Percentiles rank a stretch among this genome's conserved stretches.
phyloP scores from a whole-genome alignment of 2,329 filamentous ascomycete genomes.

The Eutypella sp. region DNA sequence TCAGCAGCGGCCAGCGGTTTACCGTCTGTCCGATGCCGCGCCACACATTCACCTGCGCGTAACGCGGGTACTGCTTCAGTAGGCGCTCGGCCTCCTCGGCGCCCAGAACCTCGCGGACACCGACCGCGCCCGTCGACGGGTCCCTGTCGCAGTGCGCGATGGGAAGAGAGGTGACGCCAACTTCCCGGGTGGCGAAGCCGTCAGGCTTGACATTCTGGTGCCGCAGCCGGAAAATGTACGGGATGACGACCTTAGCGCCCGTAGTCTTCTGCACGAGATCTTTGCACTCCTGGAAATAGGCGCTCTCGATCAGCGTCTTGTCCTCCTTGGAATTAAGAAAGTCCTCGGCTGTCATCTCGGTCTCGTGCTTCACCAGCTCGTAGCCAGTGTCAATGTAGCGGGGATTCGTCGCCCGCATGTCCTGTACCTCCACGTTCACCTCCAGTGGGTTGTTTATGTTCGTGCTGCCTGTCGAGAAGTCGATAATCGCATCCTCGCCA shows the following conservation, averaged over 20 bases:
- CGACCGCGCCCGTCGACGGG: conserved; percentile 18
- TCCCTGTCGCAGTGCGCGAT: conserved; percentile 24
- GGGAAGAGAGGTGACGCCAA: conserved; percentile 19
- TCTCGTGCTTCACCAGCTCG: conserved; percentile 21
- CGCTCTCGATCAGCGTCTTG: conserved; percentile 20
- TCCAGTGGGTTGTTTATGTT: conserved; percentile 21
- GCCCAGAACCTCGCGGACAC: conserved; percentile 19
- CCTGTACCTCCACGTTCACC: conserved; percentile 20
- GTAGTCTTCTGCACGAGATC: conserved; percentile 22
- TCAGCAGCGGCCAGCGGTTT: conserved; percentile 23
- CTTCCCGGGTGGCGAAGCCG: conserved; percentile 19
- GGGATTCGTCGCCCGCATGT: conserved; percentile 20
- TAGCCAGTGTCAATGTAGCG: conserved; percentile 19
- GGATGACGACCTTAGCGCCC: conserved; percentile 19
- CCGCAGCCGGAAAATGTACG: conserved; percentile 24
- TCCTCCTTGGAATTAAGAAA: conserved; percentile 20
- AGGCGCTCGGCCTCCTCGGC: conserved; percentile 20
- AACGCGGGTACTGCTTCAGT: conserved; percentile 17
- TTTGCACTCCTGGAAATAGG: conserved; percentile 22
- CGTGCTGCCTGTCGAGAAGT: conserved; percentile 20
- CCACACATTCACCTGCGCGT: conserved; percentile 25
- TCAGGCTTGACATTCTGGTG: conserved; percentile 20
- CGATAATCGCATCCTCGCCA: conserved; percentile 18
- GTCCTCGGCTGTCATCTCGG: conserved; percentile 19
- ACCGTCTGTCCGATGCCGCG: conserved; percentile 21